Conservation (phyloP, 306 rosid species). For the Coriaria nepalensis region DNA sequence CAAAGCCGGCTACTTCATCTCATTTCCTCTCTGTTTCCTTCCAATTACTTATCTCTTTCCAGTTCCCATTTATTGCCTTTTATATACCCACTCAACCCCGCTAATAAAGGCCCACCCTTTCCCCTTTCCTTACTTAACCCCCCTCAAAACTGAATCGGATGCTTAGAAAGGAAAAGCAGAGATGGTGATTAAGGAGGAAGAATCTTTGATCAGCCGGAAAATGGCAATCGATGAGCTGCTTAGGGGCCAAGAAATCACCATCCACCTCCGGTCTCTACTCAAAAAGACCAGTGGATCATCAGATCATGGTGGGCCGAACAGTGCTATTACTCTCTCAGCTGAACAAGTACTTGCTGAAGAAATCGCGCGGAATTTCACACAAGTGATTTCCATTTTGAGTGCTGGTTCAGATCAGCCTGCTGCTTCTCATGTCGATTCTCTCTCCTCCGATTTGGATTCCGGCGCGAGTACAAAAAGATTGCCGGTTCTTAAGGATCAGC, state of each 20-base stretch:
- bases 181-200: neutral
- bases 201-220: neutral
- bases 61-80: too few species aligned
- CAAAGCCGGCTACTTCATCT: too few species aligned
- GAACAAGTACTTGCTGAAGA: slow-evolving; percentile 18
- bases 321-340: slow-evolving; percentile 8
- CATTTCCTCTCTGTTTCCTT: too few species aligned
- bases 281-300: slow-evolving; percentile 6
- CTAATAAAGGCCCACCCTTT: too few species aligned
- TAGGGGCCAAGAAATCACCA: slow-evolving; percentile 30
- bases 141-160: neutral
- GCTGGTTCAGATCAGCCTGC: slow-evolving; percentile 5
- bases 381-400: slow-evolving; percentile 28
- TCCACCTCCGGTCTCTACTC: slow-evolving; percentile 32
- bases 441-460: slow-evolving; percentile 22
- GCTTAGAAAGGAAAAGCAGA: neutral
- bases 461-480: slow-evolving; percentile 28
- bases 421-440: slow-evolving; percentile 1
- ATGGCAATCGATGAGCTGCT: slow-evolving; percentile 18
- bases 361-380: slow-evolving; percentile 26
- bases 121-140: too few species aligned
- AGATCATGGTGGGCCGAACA: neutral
- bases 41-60: too few species aligned
- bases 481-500: slow-evolving; percentile 26
- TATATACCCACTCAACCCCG: too few species aligned